phyloP scores from a whole-genome alignment of 257 asterid genomes.

The Agastache rugosa region DNA sequence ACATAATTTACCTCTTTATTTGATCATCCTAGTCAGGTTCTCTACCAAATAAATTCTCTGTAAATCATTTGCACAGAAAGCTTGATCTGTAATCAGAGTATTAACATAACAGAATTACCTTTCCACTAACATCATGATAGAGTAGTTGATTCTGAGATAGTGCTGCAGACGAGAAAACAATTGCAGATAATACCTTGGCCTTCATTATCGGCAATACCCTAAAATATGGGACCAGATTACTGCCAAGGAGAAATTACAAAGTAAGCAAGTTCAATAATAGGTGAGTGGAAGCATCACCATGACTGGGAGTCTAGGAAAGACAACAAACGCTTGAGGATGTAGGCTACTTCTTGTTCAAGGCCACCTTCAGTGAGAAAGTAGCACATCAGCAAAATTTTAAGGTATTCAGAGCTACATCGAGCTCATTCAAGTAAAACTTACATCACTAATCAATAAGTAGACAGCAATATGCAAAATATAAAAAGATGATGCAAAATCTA shows the following conservation, averaged over 20 bases:
- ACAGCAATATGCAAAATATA: slow-evolving; percentile 16
- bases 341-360: slow-evolving; percentile 55
- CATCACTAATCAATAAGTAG: slow-evolving; percentile 26
- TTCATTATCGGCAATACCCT: slow-evolving; percentile 70
- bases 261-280: slow-evolving; percentile 26
- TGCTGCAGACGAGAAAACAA: slow-evolving; percentile 58
- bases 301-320: slow-evolving; percentile 68
- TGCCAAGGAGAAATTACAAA: slow-evolving; percentile 32
- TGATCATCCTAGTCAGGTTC: neutral
- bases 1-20: too few species aligned
- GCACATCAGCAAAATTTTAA: slow-evolving; percentile 33
- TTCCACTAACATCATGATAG: too few species aligned
- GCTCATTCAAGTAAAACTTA: slow-evolving; percentile 27
- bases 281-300: slow-evolving; percentile 54
- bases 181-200: slow-evolving; percentile 60
- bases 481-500: slow-evolving; percentile 28
- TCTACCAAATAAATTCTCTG: neutral
- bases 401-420: slow-evolving; percentile 26
- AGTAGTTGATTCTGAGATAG: slow-evolving; percentile 59
- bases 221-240: slow-evolving; percentile 38
- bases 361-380: slow-evolving; percentile 57
- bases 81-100: too few species aligned
- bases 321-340: slow-evolving; percentile 52
- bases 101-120: too few species aligned
- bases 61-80: neutral